Percentiles rank a stretch among this genome's conserved stretches.
Conservation (phyloP, 2,329 filamentous ascomycete species). For the Meredithiella fracta region DNA sequence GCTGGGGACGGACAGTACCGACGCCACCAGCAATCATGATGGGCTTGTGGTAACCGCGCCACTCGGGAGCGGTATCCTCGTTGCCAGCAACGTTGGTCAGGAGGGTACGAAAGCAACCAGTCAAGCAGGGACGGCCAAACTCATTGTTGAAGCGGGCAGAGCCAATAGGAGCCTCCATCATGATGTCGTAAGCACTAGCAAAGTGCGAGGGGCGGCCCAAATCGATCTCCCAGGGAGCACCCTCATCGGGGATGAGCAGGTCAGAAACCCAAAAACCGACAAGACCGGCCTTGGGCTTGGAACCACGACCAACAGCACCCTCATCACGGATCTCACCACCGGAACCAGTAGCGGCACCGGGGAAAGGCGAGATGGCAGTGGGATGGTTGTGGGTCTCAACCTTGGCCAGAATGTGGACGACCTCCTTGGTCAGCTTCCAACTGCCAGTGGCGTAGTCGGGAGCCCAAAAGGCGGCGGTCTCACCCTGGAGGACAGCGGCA, state of each 20-base stretch:
- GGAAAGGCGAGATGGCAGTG: constrained; percentile 82
- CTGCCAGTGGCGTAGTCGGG: constrained; percentile 73
- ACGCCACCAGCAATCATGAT: constrained; percentile 97
- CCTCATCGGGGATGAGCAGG: constrained; percentile 68
- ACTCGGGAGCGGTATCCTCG: constrained; percentile 36
- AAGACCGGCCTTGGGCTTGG: constrained; percentile 80
- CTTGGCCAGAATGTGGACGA: constrained; percentile 76
- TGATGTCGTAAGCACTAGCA: constrained; percentile 87
- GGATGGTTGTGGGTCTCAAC: constrained; percentile 98
- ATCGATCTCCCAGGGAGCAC: constrained; percentile 78
- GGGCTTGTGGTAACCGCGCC: constrained; percentile 90
- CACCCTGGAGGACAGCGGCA: constrained; percentile 56
- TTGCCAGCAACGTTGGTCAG: constrained; percentile 47
- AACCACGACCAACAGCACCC: constrained; percentile 83
- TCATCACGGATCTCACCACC: constrained; percentile 94
- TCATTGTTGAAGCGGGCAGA: constrained; percentile 96
- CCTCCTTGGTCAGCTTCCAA: constrained; percentile 76
- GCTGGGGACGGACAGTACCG: constrained; percentile 77
- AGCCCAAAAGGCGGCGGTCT: constrained; percentile 49
- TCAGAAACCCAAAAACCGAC: constrained; percentile 92
- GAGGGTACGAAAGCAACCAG: constrained; percentile 83
- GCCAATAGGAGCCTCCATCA: constrained; percentile 92
- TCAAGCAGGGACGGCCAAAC: constrained; percentile 77
- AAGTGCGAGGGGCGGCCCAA: constrained; percentile 83
- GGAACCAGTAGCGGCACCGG: constrained; percentile 85